Evolutionary conservation across 441 rosid genomes (phyloP), one percentile per base, ranked within the genome.

Genomic region (Aquilaria agallochum): DNA sequence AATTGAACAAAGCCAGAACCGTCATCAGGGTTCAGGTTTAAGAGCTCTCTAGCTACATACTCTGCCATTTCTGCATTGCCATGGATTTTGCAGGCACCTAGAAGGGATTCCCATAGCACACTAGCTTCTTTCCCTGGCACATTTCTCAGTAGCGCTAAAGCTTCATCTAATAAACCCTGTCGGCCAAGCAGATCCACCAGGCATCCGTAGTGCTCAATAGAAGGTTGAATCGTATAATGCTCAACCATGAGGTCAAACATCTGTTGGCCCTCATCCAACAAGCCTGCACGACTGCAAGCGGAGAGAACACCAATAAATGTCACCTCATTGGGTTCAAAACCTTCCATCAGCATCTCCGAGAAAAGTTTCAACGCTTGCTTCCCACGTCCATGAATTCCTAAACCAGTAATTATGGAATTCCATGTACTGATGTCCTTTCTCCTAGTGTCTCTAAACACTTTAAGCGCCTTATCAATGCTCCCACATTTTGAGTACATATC

Each of bases 121-220:
- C 57, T 62, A 74, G 73, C 67, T 66, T 71, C 78, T 50, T 70
- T 56, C 40, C 27, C 33, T 63, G 79, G 70, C 70, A 74, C 55
- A 20, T 61, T 56, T 47, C 68, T 62, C 65, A 77, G 63, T 58
- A 82, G 69, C 20, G 73, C 66, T 60, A 79, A 77, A 0, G 84
- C 87, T 63, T 77, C 83, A 61, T 75, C 68, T 36, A 75, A 12
- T 53, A 71, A 69, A 8, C 84, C 84, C 50, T 58, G 54, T 46
- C 79, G 71, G 65, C 79, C 79, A 58, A 82, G 79, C 66, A 79
- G 67, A 76, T 82, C 84, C 60, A 82, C 81, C 84, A 79, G 69
- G 61, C 82, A 83, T 55, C 84, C 79, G 58, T 71, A 75, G 56
- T 79, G 87, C 68, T 79, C 82, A 65, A 76, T 44, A 58, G 61